These are phyloP conservation scores for Curvularia sp. DNA, from an alignment of 2,329 filamentous ascomycete species.

Conservation along the genomic window DNA sequence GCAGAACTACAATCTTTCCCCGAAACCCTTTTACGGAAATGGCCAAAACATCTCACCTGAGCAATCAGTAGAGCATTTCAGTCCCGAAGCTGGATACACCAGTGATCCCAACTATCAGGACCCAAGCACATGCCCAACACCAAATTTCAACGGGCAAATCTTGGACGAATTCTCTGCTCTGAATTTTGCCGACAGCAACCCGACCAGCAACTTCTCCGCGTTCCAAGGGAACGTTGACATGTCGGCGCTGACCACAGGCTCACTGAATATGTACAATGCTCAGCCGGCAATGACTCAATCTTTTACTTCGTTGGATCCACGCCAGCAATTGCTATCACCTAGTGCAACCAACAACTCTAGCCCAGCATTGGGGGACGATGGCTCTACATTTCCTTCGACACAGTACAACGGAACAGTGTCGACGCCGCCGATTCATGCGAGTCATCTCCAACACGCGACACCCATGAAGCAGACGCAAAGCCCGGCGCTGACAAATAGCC, in stretches of 20 bases:
- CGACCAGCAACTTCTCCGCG: conserved; percentile 29
- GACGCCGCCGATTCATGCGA: conserved; percentile 37
- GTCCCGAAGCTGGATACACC: conserved; percentile 44
- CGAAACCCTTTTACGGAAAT: conserved; percentile 37
- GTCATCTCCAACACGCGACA: conserved; percentile 33
- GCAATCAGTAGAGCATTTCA: conserved; percentile 49
- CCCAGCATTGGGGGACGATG: conserved; percentile 44
- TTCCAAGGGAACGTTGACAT: conserved; percentile 37
- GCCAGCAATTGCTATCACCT: conserved; percentile 46
- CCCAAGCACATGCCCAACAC: conserved; percentile 43
- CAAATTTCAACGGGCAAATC: conserved; percentile 40
- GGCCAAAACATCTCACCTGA: conserved; percentile 47
- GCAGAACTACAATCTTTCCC: conserved; percentile 41
- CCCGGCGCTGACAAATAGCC: conserved; percentile 49
- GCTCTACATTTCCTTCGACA: conserved; percentile 26
- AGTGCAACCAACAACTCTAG: conserved; percentile 48
- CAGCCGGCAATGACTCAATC: conserved; percentile 32
- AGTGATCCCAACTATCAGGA: conserved; percentile 45
- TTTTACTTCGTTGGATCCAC: conserved; percentile 34
- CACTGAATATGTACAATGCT: conserved; percentile 42
- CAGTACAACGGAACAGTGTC: conserved; percentile 34
- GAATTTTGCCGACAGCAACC: conserved; percentile 38
- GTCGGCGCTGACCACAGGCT: conserved; percentile 37
- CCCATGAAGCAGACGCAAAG: conserved; percentile 48
- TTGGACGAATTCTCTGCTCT: conserved; percentile 41